Evolutionary conservation across 1,284 basidiomycete species (phyloP).

Genomic region (Omphalotus olearius): DNA sequence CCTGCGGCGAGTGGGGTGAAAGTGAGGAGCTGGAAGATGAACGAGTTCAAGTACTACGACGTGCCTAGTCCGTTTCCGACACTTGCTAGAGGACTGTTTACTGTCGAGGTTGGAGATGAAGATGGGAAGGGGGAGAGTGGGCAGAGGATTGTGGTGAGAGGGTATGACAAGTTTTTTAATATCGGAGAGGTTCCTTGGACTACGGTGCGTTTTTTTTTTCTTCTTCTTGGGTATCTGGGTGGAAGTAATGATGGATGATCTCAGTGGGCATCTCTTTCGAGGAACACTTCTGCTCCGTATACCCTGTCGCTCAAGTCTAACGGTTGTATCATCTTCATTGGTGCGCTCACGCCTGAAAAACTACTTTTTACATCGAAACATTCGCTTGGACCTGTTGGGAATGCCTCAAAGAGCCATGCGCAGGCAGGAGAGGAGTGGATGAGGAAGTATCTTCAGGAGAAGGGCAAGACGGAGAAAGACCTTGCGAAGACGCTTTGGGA

Average conservation of each 20-base stretch:
- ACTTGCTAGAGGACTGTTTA: slow-evolving; percentile 85
- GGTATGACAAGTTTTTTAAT: slow-evolving; percentile 99
- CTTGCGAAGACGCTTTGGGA: slow-evolving; percentile 79
- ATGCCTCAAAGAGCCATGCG: slow-evolving; percentile 58
- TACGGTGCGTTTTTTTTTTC: slow-evolving; percentile 50
- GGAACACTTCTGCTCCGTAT: slow-evolving; percentile 78
- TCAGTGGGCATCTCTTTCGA: slow-evolving; percentile 78
- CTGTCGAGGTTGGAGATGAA: slow-evolving; percentile 28
- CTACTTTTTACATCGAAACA: slow-evolving; percentile 93
- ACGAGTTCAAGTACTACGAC: slow-evolving; percentile 89
- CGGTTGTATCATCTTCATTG: slow-evolving; percentile 97
- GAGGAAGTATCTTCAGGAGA: slow-evolving; percentile 60
- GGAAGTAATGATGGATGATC: slow-evolving; percentile 6
- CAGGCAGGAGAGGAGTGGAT: slow-evolving; percentile 85
- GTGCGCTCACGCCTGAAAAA: slow-evolving; percentile 73
- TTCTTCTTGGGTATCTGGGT: not conserved
- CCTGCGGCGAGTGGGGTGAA: slow-evolving; percentile 49
- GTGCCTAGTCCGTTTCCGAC: slow-evolving; percentile 90
- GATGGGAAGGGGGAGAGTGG: slow-evolving; percentile 18
- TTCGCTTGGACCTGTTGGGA: slow-evolving; percentile 55
- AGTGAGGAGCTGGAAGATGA: slow-evolving; percentile 92
- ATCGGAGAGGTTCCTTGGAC: slow-evolving; percentile 96
- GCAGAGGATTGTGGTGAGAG: slow-evolving; percentile 82
- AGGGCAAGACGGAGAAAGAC: slow-evolving; percentile 67
- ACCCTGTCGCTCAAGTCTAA: slow-evolving; percentile 93